Conservation (phyloP, 2,329 filamentous ascomycete genomes). For the Fusarium nurragi region DNA sequence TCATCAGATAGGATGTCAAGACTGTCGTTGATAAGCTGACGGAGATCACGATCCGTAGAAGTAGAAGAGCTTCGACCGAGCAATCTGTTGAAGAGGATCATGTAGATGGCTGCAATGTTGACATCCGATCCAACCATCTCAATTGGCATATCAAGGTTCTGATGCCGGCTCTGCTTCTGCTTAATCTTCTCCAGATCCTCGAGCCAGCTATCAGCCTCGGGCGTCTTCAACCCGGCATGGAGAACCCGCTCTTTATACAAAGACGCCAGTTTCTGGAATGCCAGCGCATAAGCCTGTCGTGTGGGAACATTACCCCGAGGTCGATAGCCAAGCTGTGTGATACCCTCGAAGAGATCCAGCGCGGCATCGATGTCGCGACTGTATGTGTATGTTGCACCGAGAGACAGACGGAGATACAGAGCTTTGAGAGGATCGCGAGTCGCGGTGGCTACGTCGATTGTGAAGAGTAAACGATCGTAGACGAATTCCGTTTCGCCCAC, state of each 20-base stretch:
- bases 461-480: conserved; percentile 44
- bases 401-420: conserved; percentile 51
- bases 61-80: conserved; percentile 44
- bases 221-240: conserved; percentile 41
- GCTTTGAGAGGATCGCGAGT: conserved; percentile 51
- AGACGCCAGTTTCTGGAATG: conserved; percentile 52
- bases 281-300: conserved; percentile 52
- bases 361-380: conserved; percentile 49
- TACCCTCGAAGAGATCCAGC: conserved; percentile 49
- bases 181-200: conserved; percentile 50
- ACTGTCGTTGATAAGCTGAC: conserved; percentile 50
- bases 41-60: conserved; percentile 46
- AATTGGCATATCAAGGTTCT: conserved; percentile 52
- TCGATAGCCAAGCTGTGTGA: conserved; percentile 52
- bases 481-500: conserved; percentile 46
- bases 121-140: conserved; percentile 54
- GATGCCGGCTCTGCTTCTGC: conserved; percentile 50
- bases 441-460: conserved; percentile 48
- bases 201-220: conserved; percentile 48
- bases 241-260: conserved; percentile 51
- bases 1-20: conserved; percentile 53
- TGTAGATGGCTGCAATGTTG: conserved; percentile 54
- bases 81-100: conserved; percentile 52
- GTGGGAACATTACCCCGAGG: conserved; percentile 53
- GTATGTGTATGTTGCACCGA: conserved; percentile 50